phyloP scores from a whole-genome alignment of 139 green algal genomes.

The Picochlorum sp. region DNA sequence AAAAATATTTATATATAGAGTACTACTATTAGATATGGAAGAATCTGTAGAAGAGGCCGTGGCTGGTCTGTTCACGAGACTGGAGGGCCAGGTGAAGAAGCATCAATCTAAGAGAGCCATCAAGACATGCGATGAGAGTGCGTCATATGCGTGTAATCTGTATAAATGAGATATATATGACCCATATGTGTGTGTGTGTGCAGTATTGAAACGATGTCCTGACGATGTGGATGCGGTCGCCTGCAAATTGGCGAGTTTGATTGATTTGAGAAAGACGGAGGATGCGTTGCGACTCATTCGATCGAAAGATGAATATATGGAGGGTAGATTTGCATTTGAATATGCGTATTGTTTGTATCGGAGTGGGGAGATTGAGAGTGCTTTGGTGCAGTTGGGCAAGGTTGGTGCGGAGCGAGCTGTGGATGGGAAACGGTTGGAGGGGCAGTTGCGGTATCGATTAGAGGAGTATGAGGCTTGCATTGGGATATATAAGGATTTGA shows the following conservation, averaged over 20 bases:
- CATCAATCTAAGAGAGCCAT: conserved; percentile 51
- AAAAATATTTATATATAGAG: too few relatives aligned
- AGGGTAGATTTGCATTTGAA: conserved; percentile 47
- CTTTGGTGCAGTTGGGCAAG: conserved; percentile 23
- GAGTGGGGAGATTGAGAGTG: conserved; percentile 44
- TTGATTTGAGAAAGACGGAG: conserved; percentile 51
- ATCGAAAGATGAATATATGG: conserved; percentile 13
- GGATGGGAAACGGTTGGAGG: conserved; percentile 58
- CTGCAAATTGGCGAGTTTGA: conserved; percentile 51
- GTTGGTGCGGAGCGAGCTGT: conserved; percentile 12
- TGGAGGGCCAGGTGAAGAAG: conserved; percentile 41
- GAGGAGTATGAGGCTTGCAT: conserved; percentile 49
- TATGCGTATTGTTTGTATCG: conserved; percentile 86
- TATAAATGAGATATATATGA: not conserved
- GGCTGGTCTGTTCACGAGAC: conserved; percentile 37
- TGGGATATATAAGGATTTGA: conserved; percentile 42
- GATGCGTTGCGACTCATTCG: conserved; percentile 36
- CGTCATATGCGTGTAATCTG: not conserved
- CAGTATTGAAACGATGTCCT: conserved; percentile 61
- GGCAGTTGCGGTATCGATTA: conserved; percentile 75
- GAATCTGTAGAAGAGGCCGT: conserved; percentile 22
- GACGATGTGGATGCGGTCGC: conserved; percentile 57
- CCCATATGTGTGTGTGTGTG: not conserved
- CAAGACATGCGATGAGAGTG: conserved; percentile 57
- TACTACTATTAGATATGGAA: too few relatives aligned